A percentile compares a stretch with the other conserved stretches of the same genome.
phyloP scores from a whole-genome alignment of 2,329 filamentous ascomycete genomes.

The Hypoxylon sp. region DNA sequence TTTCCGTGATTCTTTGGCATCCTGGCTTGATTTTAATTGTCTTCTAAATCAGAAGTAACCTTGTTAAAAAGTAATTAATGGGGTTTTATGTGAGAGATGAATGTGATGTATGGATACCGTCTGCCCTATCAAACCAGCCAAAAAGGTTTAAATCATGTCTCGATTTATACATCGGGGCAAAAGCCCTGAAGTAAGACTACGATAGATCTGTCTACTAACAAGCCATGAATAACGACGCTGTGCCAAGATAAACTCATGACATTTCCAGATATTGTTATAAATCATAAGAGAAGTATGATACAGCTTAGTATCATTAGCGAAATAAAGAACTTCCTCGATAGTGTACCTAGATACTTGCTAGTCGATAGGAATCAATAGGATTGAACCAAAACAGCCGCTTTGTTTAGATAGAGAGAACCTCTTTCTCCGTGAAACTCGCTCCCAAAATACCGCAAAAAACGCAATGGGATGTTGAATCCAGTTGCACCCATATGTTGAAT shows the following conservation, averaged over 20 bases:
- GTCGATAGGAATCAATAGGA: background rate
- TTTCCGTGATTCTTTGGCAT: background rate
- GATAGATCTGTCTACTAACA: background rate
- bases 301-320: background rate
- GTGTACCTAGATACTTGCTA: background rate
- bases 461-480: background rate
- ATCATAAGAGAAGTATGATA: background rate
- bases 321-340: background rate
- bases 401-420: background rate
- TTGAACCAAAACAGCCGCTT: background rate
- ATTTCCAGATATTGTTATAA: background rate
- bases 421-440: background rate
- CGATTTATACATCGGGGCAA: background rate
- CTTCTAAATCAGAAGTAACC: background rate
- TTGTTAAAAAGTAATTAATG: background rate
- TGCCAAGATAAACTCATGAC: background rate
- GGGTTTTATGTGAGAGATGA: too few species aligned
- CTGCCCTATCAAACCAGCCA: too few species aligned
- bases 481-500: background rate
- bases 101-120: too few species aligned
- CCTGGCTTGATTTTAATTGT: background rate
- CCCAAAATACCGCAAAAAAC: background rate
- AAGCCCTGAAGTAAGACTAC: background rate
- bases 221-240: background rate
- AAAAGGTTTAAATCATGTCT: background rate